Evolutionary conservation across 2,329 filamentous ascomycete species (phyloP).

Genomic region (Sclerotiophoma versabilis): DNA sequence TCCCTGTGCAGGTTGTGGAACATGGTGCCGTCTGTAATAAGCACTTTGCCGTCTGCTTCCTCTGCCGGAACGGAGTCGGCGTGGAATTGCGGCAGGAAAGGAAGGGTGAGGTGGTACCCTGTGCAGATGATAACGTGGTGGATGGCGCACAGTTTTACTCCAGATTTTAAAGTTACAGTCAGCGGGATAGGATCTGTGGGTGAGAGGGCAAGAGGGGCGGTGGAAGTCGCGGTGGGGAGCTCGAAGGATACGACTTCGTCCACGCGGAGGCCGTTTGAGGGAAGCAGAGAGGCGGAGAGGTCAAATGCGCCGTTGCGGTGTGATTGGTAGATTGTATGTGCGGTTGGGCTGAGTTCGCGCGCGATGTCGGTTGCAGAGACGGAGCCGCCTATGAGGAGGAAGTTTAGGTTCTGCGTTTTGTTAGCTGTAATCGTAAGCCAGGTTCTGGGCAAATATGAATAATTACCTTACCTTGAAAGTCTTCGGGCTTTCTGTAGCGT

Average conservation of each 20-base stretch:
- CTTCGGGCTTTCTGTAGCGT: slow-evolving; percentile 55
- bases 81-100: slow-evolving; percentile 65
- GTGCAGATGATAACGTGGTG: slow-evolving; percentile 71
- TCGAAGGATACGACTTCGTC: slow-evolving; percentile 59
- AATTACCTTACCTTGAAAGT: slow-evolving; percentile 61
- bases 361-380: slow-evolving; percentile 64
- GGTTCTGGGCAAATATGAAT: background rate
- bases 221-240: slow-evolving; percentile 25
- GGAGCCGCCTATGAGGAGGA: slow-evolving; percentile 64
- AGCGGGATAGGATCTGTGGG: slow-evolving; percentile 56
- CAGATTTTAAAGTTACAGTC: slow-evolving; percentile 61
- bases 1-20: slow-evolving; percentile 73
- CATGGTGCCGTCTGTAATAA: slow-evolving; percentile 71
- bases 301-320: slow-evolving; percentile 69
- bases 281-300: slow-evolving; percentile 61
- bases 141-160: slow-evolving; percentile 61
- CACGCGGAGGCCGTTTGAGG: slow-evolving; percentile 61
- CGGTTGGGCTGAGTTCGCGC: slow-evolving; percentile 57
- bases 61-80: slow-evolving; percentile 53
- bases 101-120: slow-evolving; percentile 72
- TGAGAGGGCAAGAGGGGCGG: slow-evolving; percentile 2
- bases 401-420: slow-evolving; percentile 46
- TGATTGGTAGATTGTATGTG: slow-evolving; percentile 60
- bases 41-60: slow-evolving; percentile 59
- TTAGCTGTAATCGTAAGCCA: too few relatives aligned